Evolutionary conservation across 2,329 filamentous ascomycete species (phyloP), one percentile per base, ranked within the genome.

Genomic region (Coniochaeta prunicola): DNA sequence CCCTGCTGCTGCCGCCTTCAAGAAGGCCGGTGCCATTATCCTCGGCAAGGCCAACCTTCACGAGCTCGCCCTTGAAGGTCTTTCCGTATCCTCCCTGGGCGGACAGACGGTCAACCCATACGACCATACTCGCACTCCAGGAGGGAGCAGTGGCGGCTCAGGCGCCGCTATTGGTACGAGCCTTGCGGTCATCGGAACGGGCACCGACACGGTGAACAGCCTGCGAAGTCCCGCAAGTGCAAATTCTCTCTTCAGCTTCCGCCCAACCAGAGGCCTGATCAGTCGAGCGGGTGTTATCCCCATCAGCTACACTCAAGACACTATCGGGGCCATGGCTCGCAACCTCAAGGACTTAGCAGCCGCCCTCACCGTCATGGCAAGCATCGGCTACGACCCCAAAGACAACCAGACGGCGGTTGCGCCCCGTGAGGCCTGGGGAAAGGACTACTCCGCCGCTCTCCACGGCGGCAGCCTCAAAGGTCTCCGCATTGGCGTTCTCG

Each of bases 71-170:
- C 72, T 88, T 0, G 84, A 88, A 65, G 86, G 85, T 0, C 73
- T 87, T 40, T 80, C 79, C 1, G 83, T 86, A 1, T 87, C 84
- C 0, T 86, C 82, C 0, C 67, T 86, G 0, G 84, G 83, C 13
- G 85, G 86, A 0, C 86, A 89, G 69, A 87, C 85, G 0, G 67
- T 82, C 61, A 88, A 88, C 67, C 84, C 86, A 0, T 90, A 91
- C 63, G 85, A 90, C 67, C 68, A 74, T 1, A 77, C 76, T 0
- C 79, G 88, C n/a, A 88, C 85, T 0, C 85, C 85, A 0, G 86
- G 85, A 3, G 86, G 85, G 1, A 85, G 80, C 50, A 86, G 82
- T 31, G 85, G 85, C 12, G 86, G 85, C 0, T 85, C 82, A 0
- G 84, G 82, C 0, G 84, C 83, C 0, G 83, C 82, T 0, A 73